Conservation (phyloP, 2,329 filamentous ascomycete species). For the Didymella lethalis region DNA sequence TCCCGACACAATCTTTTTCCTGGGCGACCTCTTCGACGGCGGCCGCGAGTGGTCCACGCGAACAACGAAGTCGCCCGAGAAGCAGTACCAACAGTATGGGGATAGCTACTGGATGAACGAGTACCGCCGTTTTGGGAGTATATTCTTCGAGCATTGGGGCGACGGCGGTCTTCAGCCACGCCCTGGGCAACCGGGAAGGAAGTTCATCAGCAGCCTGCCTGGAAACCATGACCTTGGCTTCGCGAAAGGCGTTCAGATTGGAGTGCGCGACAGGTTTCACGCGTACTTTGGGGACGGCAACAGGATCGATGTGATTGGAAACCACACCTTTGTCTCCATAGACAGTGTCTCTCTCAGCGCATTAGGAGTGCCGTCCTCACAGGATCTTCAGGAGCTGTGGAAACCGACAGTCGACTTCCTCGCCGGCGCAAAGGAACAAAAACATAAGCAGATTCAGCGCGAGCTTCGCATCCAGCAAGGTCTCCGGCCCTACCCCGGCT, state of each 20-base stretch:
- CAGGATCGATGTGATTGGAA: conserved; percentile 87
- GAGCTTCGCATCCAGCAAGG: conserved; percentile 73
- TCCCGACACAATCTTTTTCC: conserved; percentile 89
- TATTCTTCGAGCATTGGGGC: conserved; percentile 79
- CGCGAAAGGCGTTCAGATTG: conserved; percentile 79
- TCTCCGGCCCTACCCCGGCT: conserved; percentile 62
- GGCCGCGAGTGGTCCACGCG: conserved; percentile 91
- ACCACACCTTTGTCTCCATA: conserved; percentile 93
- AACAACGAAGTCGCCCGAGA: conserved; percentile 62
- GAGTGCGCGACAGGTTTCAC: conserved; percentile 83
- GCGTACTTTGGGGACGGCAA: conserved; percentile 93
- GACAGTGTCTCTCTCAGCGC: conserved; percentile 90
- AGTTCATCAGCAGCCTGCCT: conserved; percentile 83
- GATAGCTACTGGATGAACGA: conserved; percentile 86
- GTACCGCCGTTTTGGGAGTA: conserved; percentile 82
- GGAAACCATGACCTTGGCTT: conserved; percentile 97
- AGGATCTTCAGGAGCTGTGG: conserved; percentile 71
- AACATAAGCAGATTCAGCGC: conserved; percentile 71
- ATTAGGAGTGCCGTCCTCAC: conserved; percentile 60
- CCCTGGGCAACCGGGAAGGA: conserved; percentile 71
- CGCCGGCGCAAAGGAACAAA: conserved; percentile 68
- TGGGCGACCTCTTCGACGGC: conserved; percentile 95
- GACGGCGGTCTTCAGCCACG: conserved; percentile 63
- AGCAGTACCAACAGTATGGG: conserved; percentile 77
- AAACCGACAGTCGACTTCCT: conserved; percentile 80